Conservation (phyloP, 805 yeast genomes). For the Lachancea waltii region DNA sequence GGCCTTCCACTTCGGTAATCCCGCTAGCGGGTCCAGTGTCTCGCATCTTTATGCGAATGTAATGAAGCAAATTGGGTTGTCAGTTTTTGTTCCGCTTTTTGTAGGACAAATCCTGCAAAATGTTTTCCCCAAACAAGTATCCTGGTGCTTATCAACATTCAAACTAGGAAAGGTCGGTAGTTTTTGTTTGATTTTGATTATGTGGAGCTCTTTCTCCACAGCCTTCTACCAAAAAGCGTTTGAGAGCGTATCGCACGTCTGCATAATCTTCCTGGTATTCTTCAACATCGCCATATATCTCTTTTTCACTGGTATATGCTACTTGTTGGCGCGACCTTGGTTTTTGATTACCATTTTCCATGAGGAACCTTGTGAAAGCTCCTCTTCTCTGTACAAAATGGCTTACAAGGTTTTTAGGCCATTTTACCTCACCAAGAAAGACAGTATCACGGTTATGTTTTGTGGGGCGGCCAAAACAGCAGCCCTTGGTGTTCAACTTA, state of each 20-base stretch:
- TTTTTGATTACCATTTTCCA: slow-evolving; percentile 41
- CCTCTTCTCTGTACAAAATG: slow-evolving; percentile 40
- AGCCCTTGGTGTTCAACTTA: slow-evolving; percentile 79
- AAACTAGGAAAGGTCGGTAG: slow-evolving; percentile 68
- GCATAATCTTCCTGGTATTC: slow-evolving; percentile 71
- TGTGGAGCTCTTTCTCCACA: slow-evolving; percentile 77
- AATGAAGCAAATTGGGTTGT: slow-evolving; percentile 80
- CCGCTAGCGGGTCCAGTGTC: slow-evolving; percentile 50
- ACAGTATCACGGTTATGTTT: slow-evolving; percentile 72
- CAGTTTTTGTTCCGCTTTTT: slow-evolving; percentile 77
- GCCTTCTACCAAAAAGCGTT: slow-evolving; percentile 83
- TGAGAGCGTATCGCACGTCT: slow-evolving; percentile 56
- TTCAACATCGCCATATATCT: slow-evolving; percentile 77
- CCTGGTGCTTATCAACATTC: slow-evolving; percentile 52
- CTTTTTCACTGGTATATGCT: slow-evolving; percentile 65
- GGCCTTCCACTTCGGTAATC: slow-evolving; percentile 73
- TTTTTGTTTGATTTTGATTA: slow-evolving; percentile 68
- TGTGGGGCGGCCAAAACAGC: slow-evolving; percentile 95
- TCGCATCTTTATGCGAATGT: slow-evolving; percentile 59
- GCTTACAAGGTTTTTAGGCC: slow-evolving; percentile 42
- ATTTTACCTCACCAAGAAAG: slow-evolving; percentile 62
- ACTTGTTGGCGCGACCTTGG: slow-evolving; percentile 51
- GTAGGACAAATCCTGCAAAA: slow-evolving; percentile 85
- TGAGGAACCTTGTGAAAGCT: slow-evolving; percentile 41
- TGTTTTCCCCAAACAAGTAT: slow-evolving; percentile 55